These are phyloP conservation scores for Xanthoparmelia taractica DNA, from an alignment of 495 filamentous ascomycete genomes.

Conservation along the genomic window DNA sequence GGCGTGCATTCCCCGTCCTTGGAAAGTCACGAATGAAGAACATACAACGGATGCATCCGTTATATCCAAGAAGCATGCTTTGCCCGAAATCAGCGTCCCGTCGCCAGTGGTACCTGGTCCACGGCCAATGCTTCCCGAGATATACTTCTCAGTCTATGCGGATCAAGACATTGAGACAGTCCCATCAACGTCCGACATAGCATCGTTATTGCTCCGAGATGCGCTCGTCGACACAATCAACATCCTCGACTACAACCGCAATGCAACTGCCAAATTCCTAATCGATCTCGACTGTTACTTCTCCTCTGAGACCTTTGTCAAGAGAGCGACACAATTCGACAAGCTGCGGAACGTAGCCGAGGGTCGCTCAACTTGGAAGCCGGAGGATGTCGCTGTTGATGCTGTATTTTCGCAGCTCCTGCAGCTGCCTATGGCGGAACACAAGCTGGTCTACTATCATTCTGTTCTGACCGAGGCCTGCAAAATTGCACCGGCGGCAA, in stretches of 20 bases:
- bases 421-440: conserved; percentile 76
- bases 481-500: conserved; percentile 88
- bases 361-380: conserved; percentile 77
- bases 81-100: conserved; percentile 69
- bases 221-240: conserved; percentile 89
- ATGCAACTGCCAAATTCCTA: conserved; percentile 74
- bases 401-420: conserved; percentile 94
- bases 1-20: conserved; percentile 75
- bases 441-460: conserved; percentile 96
- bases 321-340: conserved; percentile 86
- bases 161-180: conserved; percentile 89
- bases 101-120: conserved; percentile 64
- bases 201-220: conserved; percentile 76
- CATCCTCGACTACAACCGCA: conserved; percentile 84
- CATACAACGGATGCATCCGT: conserved; percentile 39
- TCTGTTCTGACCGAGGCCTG: conserved; percentile 88
- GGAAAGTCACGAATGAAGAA: conserved; percentile 53
- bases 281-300: conserved; percentile 96
- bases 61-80: conserved; percentile 49
- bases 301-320: conserved; percentile 76
- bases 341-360: conserved; percentile 66
- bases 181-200: conserved; percentile 63
- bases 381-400: conserved; percentile 94
- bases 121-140: conserved; percentile 76
- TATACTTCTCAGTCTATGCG: conserved; percentile 87